phyloP scores from a whole-genome alignment of 371 early-diverging fungal genomes.

The Mortierella sp. region DNA sequence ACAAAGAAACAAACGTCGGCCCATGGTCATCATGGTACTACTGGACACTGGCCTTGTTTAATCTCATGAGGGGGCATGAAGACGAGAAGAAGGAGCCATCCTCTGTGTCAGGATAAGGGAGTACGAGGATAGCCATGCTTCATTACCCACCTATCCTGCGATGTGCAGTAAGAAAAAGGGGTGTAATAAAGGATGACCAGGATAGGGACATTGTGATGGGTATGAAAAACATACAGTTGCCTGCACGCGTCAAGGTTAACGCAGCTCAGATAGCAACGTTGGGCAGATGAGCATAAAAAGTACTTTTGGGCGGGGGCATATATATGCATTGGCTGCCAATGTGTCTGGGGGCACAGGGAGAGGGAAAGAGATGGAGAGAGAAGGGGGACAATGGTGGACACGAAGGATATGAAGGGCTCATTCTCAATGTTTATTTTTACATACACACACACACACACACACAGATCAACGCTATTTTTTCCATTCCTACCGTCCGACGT shows the following conservation, averaged over 20 bases:
- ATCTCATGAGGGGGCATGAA: neutral
- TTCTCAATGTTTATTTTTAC: neutral
- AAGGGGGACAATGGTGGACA: neutral
- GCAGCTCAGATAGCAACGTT: neutral
- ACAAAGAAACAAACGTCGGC: neutral
- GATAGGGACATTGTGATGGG: neutral
- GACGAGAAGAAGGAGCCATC: neutral
- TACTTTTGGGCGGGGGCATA: neutral
- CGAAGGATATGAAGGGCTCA: slow-evolving; percentile 5
- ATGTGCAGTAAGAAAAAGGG: neutral
- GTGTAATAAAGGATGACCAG: neutral
- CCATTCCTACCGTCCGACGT: neutral
- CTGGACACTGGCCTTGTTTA: neutral
- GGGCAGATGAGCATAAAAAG: neutral
- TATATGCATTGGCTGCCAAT: neutral
- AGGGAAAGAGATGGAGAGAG: neutral
- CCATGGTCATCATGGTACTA: neutral
- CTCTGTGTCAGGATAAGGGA: neutral
- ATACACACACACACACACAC: neutral
- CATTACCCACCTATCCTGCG: neutral
- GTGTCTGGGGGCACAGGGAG: neutral
- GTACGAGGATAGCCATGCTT: neutral
- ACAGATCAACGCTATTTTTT: neutral
- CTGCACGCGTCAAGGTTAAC: neutral
- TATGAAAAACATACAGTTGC: neutral